Conservation (phyloP, 2,329 filamentous ascomycete species). For the Exophiala sideris region DNA sequence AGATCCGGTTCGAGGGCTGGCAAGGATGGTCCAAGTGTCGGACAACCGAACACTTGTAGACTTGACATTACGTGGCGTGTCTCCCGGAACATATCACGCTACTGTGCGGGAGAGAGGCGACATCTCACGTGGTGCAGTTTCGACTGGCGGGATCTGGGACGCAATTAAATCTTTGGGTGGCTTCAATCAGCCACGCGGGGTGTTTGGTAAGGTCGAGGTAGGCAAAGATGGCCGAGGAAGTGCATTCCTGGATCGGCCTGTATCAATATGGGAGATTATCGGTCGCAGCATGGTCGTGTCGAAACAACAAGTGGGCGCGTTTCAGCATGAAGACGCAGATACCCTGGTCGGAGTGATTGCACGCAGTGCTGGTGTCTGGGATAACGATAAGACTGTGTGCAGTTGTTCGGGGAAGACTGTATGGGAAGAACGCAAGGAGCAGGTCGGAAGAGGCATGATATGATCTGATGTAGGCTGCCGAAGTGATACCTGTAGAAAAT, state of each 20-base stretch:
- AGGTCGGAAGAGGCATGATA: constrained; percentile 85
- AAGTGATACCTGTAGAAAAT: not conserved
- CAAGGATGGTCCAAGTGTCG: constrained; percentile 88
- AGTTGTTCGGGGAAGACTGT: constrained; percentile 97
- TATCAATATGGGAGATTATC: constrained; percentile 95
- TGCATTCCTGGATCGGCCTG: constrained; percentile 74
- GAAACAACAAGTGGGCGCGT: constrained; percentile 59
- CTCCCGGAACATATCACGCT: constrained; percentile 76
- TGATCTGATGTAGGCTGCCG: constrained; percentile 42
- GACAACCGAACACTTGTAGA: constrained; percentile 78
- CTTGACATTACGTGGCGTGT: constrained; percentile 77
- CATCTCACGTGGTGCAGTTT: constrained; percentile 76
- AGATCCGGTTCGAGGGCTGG: constrained; percentile 76
- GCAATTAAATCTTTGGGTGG: constrained; percentile 44
- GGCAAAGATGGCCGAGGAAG: constrained; percentile 71
- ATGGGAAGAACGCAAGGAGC: constrained; percentile 93
- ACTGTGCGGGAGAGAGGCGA: constrained; percentile 84
- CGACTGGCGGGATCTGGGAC: constrained; percentile 80
- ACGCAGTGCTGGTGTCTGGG: constrained; percentile 95
- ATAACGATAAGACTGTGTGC: constrained; percentile 97
- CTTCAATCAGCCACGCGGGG: constrained; percentile 50
- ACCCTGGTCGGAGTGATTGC: constrained; percentile 92
- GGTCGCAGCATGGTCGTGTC: constrained; percentile 88
- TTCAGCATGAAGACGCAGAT: constrained; percentile 71
- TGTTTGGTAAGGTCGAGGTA: constrained; percentile 73